These are phyloP conservation scores for Amphibolis antarctica DNA, from an alignment of 106 monocot genomes.

Conservation along the genomic window DNA sequence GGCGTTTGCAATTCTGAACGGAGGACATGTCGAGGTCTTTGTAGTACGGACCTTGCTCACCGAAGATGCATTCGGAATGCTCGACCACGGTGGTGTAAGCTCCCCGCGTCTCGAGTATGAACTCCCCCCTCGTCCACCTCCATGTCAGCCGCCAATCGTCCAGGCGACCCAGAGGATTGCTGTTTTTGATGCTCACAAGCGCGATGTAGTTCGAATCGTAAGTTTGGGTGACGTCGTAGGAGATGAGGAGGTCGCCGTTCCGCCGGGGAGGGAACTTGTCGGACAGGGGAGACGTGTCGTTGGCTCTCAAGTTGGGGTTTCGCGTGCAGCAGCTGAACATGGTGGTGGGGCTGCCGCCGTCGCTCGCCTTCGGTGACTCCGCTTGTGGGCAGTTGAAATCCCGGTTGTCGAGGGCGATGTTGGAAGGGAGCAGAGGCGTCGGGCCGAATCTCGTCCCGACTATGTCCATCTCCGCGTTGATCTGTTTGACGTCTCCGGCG, in stretches of 20 bases:
- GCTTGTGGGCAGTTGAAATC: conserved; percentile 35
- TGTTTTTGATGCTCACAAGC: conserved; percentile 57
- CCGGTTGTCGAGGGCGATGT: conserved; percentile 28
- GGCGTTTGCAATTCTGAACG: conserved; percentile 45
- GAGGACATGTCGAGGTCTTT: conserved; percentile 55
- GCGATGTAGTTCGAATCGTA: conserved; percentile 59
- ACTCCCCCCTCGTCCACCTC: conserved; percentile 58
- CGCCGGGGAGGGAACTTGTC: conserved; percentile 32
- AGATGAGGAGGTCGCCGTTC: conserved; percentile 60
- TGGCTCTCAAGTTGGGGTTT: conserved; percentile 22
- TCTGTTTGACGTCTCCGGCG: conserved; percentile 57
- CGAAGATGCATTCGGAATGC: conserved; percentile 38
- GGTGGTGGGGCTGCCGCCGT: conserved; percentile 5
- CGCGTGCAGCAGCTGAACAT: conserved; percentile 34
- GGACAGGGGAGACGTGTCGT: conserved; percentile 4
- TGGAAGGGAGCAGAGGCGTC: conserved; percentile 12
- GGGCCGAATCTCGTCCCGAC: conserved; percentile 15
- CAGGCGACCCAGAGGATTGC: conserved; percentile 50
- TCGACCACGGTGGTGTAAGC: conserved; percentile 36
- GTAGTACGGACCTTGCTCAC: conserved; percentile 54
- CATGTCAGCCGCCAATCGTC: conserved; percentile 73
- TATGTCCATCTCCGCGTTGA: conserved; percentile 37
- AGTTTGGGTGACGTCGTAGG: conserved; percentile 70
- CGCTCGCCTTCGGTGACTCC: background rate
- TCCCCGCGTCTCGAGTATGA: conserved; percentile 47